Conservation (phyloP, 768 basidiomycete species). For the Macrolepiota albuminosa region DNA sequence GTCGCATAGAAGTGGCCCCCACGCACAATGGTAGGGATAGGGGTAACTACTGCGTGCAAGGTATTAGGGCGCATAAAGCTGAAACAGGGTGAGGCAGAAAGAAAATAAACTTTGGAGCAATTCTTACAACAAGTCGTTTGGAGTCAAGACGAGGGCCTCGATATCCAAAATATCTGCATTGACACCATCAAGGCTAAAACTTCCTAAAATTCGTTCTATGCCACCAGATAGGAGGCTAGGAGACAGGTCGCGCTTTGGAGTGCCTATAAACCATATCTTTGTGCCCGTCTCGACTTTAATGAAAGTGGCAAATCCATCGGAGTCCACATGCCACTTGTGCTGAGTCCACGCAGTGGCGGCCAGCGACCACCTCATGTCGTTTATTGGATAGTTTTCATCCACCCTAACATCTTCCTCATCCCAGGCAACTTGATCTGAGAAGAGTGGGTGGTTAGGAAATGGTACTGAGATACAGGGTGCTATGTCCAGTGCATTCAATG, state of each 20-base stretch:
- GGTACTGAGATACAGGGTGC: neutral
- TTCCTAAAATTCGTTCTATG: neutral
- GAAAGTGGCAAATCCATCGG: neutral
- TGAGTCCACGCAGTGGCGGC: neutral
- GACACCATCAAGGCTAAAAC: neutral
- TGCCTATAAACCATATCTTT: neutral
- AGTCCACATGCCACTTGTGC: neutral
- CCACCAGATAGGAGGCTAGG: neutral
- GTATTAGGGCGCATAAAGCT: neutral
- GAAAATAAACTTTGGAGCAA: neutral
- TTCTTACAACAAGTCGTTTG: neutral
- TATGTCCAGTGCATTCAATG: neutral
- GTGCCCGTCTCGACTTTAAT: neutral
- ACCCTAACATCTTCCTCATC: neutral
- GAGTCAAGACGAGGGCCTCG: neutral
- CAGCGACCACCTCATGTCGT: neutral
- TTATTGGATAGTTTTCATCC: neutral
- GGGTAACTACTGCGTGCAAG: neutral
- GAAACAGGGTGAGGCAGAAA: neutral
- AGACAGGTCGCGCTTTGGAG: neutral
- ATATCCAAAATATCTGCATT: neutral
- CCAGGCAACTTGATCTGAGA: neutral
- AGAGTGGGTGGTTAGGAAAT: neutral
- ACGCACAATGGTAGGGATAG: neutral
- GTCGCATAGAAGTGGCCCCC: neutral